Evolutionary conservation across 2,329 filamentous ascomycete species (phyloP).

Genomic region (Coniochaeta sp.): DNA sequence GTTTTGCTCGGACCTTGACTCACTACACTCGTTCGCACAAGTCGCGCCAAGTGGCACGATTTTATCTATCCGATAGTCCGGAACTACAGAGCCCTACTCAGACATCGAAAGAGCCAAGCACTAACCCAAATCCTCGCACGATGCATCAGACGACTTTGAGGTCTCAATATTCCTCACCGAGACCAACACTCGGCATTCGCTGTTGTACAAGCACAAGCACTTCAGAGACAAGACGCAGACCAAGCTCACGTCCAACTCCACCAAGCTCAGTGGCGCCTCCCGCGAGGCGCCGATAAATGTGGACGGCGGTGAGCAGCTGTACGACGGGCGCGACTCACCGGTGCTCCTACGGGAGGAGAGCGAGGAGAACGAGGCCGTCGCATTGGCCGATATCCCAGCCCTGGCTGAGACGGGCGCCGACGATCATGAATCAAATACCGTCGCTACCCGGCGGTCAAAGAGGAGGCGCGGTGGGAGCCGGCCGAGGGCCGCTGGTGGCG

Average conservation of each 20-base stretch:
- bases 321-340: slow-evolving; percentile 21
- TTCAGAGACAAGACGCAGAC: slow-evolving; percentile 53
- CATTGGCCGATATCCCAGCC: slow-evolving; percentile 51
- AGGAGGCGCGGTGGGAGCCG: slow-evolving; percentile 20
- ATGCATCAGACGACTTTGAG: slow-evolving; percentile 75
- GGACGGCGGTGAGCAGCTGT: slow-evolving; percentile 26
- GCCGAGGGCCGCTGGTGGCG: slow-evolving; percentile 17
- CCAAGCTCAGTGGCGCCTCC: slow-evolving; percentile 50
- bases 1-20: background rate
- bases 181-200: slow-evolving; percentile 73
- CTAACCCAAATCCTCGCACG: slow-evolving; percentile 2
- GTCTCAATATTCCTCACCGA: slow-evolving; percentile 91
- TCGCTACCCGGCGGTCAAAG: slow-evolving; percentile 21
- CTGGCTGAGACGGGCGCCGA: slow-evolving; percentile 21
- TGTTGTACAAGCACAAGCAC: slow-evolving; percentile 79
- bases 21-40: background rate
- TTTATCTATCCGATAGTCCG: no score
- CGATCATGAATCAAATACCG: slow-evolving; percentile 15
- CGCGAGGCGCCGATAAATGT: slow-evolving; percentile 47
- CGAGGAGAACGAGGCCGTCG: slow-evolving; percentile 56
- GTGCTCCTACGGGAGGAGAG: slow-evolving; percentile 26
- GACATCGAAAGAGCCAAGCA: background rate
- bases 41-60: background rate
- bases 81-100: background rate
- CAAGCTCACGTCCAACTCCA: slow-evolving; percentile 54